phyloP scores from a whole-genome alignment of 768 basidiomycete genomes.

The Lentinula sp. region DNA sequence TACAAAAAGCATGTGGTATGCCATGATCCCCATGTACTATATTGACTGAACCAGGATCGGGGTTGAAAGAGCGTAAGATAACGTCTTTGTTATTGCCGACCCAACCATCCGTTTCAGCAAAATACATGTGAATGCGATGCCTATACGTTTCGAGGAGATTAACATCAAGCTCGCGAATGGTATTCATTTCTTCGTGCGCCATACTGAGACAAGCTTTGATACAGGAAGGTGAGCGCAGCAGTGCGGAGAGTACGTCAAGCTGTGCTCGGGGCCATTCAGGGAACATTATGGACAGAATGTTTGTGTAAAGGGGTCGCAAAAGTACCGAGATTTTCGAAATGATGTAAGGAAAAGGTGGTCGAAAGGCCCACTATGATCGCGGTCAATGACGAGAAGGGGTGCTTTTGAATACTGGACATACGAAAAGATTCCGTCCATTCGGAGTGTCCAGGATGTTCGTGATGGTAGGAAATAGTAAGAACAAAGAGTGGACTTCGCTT shows the following conservation, averaged over 20 bases:
- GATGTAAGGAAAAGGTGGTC: constrained; percentile 34
- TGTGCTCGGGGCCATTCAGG: constrained; percentile 44
- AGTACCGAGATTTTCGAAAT: constrained; percentile 39
- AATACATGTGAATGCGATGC: constrained; percentile 43
- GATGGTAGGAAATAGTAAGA: constrained; percentile 69
- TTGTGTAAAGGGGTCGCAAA: constrained; percentile 30
- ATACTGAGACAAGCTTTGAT: constrained; percentile 52
- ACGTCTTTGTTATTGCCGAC: constrained; percentile 49
- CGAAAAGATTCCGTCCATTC: constrained; percentile 54
- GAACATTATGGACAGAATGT: constrained; percentile 36
- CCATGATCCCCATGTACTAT: constrained; percentile 38
- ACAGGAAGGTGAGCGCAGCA: constrained; percentile 45
- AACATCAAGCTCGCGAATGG: constrained; percentile 47
- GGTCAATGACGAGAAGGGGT: neutral
- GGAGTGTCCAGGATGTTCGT: constrained; percentile 57
- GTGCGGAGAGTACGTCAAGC: constrained; percentile 35
- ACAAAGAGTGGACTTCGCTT: constrained; percentile 31
- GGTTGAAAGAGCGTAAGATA: constrained; percentile 35
- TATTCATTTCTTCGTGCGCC: constrained; percentile 65
- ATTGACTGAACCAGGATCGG: constrained; percentile 22
- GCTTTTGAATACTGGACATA: constrained; percentile 24
- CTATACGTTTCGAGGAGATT: constrained; percentile 33
- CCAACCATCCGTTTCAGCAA: constrained; percentile 62
- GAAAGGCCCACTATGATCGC: constrained; percentile 38
- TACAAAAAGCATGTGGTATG: constrained; percentile 70